phyloP scores from a whole-genome alignment of 805 yeast genomes.

The Brettanomyces bruxellensis region DNA sequence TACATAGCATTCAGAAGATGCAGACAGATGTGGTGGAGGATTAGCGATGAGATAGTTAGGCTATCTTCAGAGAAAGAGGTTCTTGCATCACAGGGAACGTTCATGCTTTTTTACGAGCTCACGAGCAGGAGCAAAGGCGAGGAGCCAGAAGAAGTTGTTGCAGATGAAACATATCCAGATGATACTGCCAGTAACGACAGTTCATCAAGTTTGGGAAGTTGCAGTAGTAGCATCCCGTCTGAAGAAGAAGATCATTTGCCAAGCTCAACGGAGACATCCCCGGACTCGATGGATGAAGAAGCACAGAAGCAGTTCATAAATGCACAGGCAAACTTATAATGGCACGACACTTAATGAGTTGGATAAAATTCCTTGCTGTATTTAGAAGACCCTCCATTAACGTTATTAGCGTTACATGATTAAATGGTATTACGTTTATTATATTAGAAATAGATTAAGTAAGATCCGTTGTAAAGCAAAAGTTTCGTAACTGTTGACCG shows the following conservation, averaged over 20 bases:
- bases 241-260: neutral
- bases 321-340: constrained; percentile 4
- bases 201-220: no score
- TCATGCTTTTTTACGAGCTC: constrained; percentile 82
- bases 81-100: constrained; percentile 73
- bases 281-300: neutral
- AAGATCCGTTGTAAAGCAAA: no score
- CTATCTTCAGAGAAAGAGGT: constrained; percentile 77
- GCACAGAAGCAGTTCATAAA: constrained; percentile 5
- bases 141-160: constrained; percentile 28
- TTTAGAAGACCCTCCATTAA: no score
- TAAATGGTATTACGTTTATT: no score
- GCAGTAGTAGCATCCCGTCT: no score
- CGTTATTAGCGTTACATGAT: no score
- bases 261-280: neutral
- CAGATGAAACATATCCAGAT: constrained; percentile 24
- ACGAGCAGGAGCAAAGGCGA: constrained; percentile 17
- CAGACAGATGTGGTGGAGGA: constrained; percentile 91
- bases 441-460: no score
- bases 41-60: constrained; percentile 83
- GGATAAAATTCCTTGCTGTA: no score
- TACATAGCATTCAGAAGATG: constrained; percentile 78
- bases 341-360: neutral
- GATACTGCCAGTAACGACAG: constrained; percentile 8
- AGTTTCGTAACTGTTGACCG: no score